Base-by-base conservation (phyloP, 768 basidiomycete genomes). In the Neoboletus magnificus region DNA sequence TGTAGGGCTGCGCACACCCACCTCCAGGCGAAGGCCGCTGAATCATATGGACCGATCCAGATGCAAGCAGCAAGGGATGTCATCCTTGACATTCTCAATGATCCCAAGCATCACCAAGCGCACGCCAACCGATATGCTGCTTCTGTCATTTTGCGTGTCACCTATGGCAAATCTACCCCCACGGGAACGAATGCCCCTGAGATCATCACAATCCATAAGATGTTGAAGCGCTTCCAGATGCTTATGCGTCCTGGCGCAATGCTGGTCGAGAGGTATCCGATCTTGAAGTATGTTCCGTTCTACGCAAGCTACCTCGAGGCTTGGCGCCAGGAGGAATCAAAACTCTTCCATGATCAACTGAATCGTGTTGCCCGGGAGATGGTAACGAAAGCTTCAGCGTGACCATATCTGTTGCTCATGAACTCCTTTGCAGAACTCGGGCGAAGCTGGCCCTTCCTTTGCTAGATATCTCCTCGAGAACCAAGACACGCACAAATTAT, bases 381-480 rank as follows among this genome's bases (percentile, higher is more conserved):
- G 66, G 82, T 84, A 45, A 52, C 45, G 5, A 23, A 1, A 39
- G 9, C n/a, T 11, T 39, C 12, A 6, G 11, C 30, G 2, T 22
- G 25, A 12, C 6, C n/a, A 20, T 0, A 4, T 30, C 32, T 11
- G 1, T n/a, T 15, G 40, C 16, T 66, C 8, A 61, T 46, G 18
- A 18, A 16, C 5, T 37, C 13, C n/a, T 25, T 39, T 40, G 27
- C 20, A 74, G 71, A 32, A 46, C 27, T 29, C 49, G 5, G 73
- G 65, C 15, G 48, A 56, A 20, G 61, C 63, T 23, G 66, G 68
- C 10, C 68, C 70, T n/a, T 75, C 81, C 20, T 87, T 87, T 61
- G 82, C 77, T 0, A 79, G 76, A 63, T 82, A 84, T 56, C 76
- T 86, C 29, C 70, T 86, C 2, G 80, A 84, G 58, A 78, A 78